phyloP scores from a whole-genome alignment of 2,329 filamentous ascomycete genomes.

The Reticulascus tulasneorum region DNA sequence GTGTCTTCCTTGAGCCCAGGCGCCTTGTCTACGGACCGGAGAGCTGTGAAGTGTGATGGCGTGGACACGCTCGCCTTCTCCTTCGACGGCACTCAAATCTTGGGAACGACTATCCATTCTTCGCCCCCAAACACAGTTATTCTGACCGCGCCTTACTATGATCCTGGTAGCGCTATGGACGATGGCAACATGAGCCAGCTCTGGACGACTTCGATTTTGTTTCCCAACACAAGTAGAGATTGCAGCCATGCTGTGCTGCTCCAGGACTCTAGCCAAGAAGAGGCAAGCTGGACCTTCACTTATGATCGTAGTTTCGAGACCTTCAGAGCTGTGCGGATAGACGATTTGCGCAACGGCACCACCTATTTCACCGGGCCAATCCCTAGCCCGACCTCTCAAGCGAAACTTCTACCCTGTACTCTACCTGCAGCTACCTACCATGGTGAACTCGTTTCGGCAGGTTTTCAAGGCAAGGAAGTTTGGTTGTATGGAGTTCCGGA shows the following conservation, averaged over 20 bases:
- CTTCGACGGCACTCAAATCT: slow-evolving; percentile 70
- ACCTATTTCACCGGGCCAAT: slow-evolving; percentile 74
- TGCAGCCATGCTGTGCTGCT: slow-evolving; percentile 74
- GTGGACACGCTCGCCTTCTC: slow-evolving; percentile 75
- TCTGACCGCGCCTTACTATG: slow-evolving; percentile 75
- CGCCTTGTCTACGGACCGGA: slow-evolving; percentile 61
- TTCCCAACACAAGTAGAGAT: slow-evolving; percentile 74
- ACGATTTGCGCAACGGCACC: slow-evolving; percentile 70
- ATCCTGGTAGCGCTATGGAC: slow-evolving; percentile 61
- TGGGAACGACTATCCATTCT: slow-evolving; percentile 68
- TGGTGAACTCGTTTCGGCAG: slow-evolving; percentile 69
- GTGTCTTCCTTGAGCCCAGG: slow-evolving; percentile 69
- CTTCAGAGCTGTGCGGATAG: slow-evolving; percentile 72
- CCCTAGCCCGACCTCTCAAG: slow-evolving; percentile 45
- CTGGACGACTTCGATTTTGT: slow-evolving; percentile 83
- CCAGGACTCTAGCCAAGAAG: slow-evolving; percentile 55
- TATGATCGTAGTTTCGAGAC: slow-evolving; percentile 75
- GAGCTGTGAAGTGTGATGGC: slow-evolving; percentile 73
- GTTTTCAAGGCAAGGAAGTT: slow-evolving; percentile 67
- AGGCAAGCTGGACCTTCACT: slow-evolving; percentile 72
- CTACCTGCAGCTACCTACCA: slow-evolving; percentile 64
- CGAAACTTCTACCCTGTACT: slow-evolving; percentile 64
- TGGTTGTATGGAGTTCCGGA: slow-evolving; percentile 79
- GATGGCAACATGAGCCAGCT: slow-evolving; percentile 68
- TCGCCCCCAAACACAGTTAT: slow-evolving; percentile 68